Percentiles rank a stretch among this genome's conserved stretches.
Conservation (phyloP, 2,329 filamentous ascomycete genomes). For the Rachicladosporium sp. region DNA sequence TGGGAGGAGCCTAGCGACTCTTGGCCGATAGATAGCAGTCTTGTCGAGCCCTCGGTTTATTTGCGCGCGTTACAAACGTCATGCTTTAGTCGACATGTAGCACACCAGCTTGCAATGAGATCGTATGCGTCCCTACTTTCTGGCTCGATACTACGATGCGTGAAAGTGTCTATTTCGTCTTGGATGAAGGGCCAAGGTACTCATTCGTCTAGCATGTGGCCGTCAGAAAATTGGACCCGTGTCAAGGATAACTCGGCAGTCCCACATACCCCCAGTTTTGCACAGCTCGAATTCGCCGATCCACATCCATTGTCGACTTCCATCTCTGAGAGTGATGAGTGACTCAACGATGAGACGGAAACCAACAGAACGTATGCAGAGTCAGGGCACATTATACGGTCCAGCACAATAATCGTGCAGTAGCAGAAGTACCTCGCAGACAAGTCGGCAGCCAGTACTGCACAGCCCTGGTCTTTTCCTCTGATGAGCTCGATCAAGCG, state of each 20-base stretch:
- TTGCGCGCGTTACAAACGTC: neutral
- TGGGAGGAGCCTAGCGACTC: neutral
- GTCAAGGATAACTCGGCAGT: too few relatives aligned
- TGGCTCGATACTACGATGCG: neutral
- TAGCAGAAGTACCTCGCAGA: conserved; percentile 3
- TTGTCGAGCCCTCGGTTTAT: neutral
- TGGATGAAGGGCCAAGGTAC: too few relatives aligned
- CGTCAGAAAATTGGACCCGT: too few relatives aligned
- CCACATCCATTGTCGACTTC: neutral
- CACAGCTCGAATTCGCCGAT: conserved; percentile 2
- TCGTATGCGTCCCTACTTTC: conserved; percentile 1
- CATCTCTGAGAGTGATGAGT: conserved; percentile 1
- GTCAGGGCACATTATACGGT: neutral
- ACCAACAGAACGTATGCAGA: neutral
- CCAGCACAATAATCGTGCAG: conserved; percentile 1
- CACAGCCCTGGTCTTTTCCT: conserved; percentile 1
- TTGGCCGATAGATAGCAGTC: neutral
- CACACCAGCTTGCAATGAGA: neutral
- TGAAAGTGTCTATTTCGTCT: neutral
- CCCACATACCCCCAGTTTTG: conserved; percentile 2
- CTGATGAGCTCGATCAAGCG: neutral
- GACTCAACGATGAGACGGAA: neutral
- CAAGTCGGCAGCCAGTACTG: conserved; percentile 2
- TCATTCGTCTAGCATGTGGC: too few relatives aligned
- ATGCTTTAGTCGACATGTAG: neutral